Evolutionary conservation across 2,329 filamentous ascomycete genomes (phyloP).

Genomic region (Botryotinia globosa): DNA sequence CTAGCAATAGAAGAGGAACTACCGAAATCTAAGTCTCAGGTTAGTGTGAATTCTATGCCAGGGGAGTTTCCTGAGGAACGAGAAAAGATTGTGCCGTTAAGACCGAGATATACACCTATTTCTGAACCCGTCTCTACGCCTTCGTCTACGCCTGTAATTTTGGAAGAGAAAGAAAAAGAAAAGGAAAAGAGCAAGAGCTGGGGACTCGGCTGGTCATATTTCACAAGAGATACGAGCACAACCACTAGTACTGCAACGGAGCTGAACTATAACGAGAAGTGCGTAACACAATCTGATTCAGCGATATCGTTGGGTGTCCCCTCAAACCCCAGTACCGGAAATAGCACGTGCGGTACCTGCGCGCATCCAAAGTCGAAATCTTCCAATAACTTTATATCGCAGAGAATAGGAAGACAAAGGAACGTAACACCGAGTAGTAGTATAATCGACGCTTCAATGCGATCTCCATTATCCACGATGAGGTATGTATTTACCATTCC

Average conservation of each 20-base stretch:
- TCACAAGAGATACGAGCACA: constrained; percentile 17
- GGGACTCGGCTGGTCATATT: constrained; percentile 31
- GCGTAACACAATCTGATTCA: constrained; percentile 26
- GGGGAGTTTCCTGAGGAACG: constrained; percentile 20
- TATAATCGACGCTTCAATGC: constrained; percentile 31
- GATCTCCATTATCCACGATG: constrained; percentile 33
- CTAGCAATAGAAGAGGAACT: background rate
- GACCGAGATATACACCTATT: constrained; percentile 10
- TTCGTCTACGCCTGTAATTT: background rate
- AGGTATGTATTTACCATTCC: constrained; percentile 23
- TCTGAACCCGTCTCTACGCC: background rate
- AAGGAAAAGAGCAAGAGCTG: constrained; percentile 19
- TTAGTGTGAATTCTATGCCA: constrained; percentile 13
- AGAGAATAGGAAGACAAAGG: constrained; percentile 20
- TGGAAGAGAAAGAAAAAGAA: constrained; percentile 14
- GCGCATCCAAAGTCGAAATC: constrained; percentile 23
- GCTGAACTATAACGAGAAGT: constrained; percentile 13
- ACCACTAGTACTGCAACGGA: background rate
- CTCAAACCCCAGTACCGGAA: constrained; percentile 23
- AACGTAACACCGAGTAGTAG: constrained; percentile 34
- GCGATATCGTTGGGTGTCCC: constrained; percentile 26
- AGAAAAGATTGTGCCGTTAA: constrained; percentile 21
- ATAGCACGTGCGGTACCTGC: background rate
- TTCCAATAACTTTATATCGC: constrained; percentile 10
- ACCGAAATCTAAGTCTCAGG: constrained; percentile 14